Percentiles rank a stretch among this genome's conserved stretches.
phyloP scores from a whole-genome alignment of 2,329 filamentous ascomycete genomes.

The Plectosphaerella sp. region DNA sequence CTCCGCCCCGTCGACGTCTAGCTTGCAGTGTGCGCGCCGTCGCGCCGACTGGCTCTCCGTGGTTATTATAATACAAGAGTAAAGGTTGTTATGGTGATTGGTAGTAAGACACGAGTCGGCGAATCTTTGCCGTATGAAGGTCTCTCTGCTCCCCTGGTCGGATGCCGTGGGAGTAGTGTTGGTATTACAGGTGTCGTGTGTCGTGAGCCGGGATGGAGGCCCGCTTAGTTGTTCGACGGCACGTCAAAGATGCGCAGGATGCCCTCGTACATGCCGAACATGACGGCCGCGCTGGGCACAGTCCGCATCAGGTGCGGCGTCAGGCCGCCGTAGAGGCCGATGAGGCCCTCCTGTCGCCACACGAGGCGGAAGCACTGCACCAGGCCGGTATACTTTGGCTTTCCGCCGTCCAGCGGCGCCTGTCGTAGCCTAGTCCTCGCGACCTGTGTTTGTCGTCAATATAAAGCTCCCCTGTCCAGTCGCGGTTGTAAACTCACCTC shows the following conservation, averaged over 20 bases:
- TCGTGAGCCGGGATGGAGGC: background rate
- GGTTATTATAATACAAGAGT: background rate
- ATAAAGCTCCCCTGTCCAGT: constrained; percentile 2
- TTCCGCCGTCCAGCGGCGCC: constrained; percentile 67
- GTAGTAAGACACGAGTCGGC: background rate
- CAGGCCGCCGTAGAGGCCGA: constrained; percentile 82
- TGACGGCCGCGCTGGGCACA: constrained; percentile 89
- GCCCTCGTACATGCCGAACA: constrained; percentile 83
- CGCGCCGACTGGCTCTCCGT: too few species aligned
- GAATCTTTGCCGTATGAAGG: background rate
- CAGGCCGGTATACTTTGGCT: constrained; percentile 82
- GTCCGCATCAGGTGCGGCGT: constrained; percentile 89
- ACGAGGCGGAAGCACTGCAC: constrained; percentile 85
- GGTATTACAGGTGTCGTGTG: background rate
- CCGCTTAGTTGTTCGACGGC: constrained; percentile 4
- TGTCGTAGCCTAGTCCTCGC: constrained; percentile 81
- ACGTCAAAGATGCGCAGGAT: constrained; percentile 44
- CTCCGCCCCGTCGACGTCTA: background rate
- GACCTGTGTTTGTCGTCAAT: constrained; percentile 42
- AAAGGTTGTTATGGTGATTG: background rate
- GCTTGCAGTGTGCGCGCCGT: background rate
- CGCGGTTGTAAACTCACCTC: constrained; percentile 56
- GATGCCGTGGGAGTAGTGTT: background rate
- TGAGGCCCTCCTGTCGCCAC: constrained; percentile 82
- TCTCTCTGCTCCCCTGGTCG: too few species aligned